phyloP scores from a whole-genome alignment of 148 eudicot species.

The Silene latifolia region DNA sequence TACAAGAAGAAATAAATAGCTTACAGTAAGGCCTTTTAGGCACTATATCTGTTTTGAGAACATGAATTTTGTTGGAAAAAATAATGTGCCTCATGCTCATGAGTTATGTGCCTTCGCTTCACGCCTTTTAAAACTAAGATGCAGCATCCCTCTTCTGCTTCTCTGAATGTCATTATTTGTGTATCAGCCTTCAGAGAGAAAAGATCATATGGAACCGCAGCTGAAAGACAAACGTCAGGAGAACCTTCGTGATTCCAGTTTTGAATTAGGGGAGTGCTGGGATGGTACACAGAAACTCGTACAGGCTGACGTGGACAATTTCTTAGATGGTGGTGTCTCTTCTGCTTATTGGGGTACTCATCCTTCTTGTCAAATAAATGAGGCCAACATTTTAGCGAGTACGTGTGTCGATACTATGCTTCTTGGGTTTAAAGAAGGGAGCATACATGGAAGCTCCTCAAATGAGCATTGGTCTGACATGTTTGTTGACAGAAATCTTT shows the following conservation, averaged over 20 bases:
- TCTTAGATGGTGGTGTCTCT: constrained; percentile 21
- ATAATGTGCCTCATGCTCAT: neutral
- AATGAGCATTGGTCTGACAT: constrained; percentile 11
- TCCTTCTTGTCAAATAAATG: constrained; percentile 28
- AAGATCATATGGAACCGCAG: constrained; percentile 22
- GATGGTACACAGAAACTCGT: constrained; percentile 22
- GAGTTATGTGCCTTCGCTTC: neutral
- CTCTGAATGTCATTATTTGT: constrained; percentile 22
- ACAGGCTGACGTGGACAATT: constrained; percentile 16
- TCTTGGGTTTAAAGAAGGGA: constrained; percentile 24
- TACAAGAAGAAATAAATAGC: too few species aligned
- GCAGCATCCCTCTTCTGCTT: constrained; percentile 8
- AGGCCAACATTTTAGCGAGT: constrained; percentile 21
- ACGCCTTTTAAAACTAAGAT: neutral
- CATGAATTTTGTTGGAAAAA: neutral
- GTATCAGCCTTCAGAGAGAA: constrained; percentile 35
- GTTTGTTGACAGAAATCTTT: constrained; percentile 20
- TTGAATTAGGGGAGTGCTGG: constrained; percentile 23
- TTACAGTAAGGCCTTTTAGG: too few species aligned
- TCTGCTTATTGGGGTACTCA: constrained; percentile 18
- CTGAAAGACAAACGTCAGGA: constrained; percentile 25
- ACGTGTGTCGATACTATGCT: constrained; percentile 20
- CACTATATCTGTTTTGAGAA: neutral
- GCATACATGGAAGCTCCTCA: constrained; percentile 1
- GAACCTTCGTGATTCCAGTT: constrained; percentile 23